Conservation (phyloP, 495 filamentous ascomycete genomes). For the Penicillium canescens region DNA sequence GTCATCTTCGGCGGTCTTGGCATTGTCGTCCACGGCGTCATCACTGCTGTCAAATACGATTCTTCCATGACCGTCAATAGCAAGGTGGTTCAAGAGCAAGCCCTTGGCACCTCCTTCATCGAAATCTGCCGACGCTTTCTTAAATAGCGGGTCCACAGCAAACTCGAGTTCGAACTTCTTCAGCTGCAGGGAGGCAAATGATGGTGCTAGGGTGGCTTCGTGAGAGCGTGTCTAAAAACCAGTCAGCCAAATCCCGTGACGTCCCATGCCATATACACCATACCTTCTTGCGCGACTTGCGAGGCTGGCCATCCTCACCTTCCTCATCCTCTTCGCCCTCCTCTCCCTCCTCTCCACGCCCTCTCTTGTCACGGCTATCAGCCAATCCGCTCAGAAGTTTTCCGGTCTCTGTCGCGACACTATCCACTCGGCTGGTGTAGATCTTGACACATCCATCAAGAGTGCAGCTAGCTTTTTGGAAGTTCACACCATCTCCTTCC, state of each 20-base stretch:
- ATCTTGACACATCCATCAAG: constrained; percentile 99
- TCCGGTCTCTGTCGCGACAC: constrained; percentile 95
- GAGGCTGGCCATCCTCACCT: constrained; percentile 76
- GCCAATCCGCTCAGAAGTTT: constrained; percentile 93
- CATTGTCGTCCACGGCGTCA: constrained; percentile 67
- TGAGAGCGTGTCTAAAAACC: constrained; percentile 69
- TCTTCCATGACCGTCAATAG: constrained; percentile 85
- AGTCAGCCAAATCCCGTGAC: not conserved
- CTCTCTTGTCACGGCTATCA: constrained; percentile 82
- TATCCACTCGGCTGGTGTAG: constrained; percentile 97
- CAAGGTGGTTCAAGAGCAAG: constrained; percentile 88
- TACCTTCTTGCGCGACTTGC: constrained; percentile 74
- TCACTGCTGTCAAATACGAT: constrained; percentile 99
- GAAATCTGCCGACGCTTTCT: constrained; percentile 97
- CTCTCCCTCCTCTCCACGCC: constrained; percentile 61
- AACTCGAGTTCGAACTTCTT: constrained; percentile 99
- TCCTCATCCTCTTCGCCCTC: constrained; percentile 75
- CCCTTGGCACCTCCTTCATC: constrained; percentile 98
- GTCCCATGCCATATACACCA: not conserved
- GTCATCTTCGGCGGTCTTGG: constrained; percentile 52
- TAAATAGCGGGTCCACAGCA: constrained; percentile 94
- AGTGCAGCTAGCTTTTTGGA: constrained; percentile 97
- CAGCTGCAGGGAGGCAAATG: constrained; percentile 83
- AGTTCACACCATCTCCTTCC: constrained; percentile 96
- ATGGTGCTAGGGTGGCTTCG: constrained; percentile 86